Evolutionary conservation across 768 basidiomycete genomes (phyloP), one percentile per base, ranked within the genome.

Genomic region (Auriscalpium microsporum): DNA sequence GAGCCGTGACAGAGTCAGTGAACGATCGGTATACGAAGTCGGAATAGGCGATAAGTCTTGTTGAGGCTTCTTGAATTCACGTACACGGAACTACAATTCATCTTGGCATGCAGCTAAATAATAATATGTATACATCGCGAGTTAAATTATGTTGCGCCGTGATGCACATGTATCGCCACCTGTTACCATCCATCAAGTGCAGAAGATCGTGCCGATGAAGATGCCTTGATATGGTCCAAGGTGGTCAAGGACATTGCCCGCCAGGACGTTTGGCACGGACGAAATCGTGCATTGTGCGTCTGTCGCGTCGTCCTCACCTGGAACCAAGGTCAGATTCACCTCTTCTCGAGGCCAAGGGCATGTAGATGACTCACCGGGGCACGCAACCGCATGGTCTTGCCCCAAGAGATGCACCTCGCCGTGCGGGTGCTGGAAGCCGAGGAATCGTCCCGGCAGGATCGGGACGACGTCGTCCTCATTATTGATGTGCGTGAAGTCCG

Each of bases 201-300:
- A 68, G 58, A 63, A 76, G 33, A 74, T 68, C 4, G 78, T 79
- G 45, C 83, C 83, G 42, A 84, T 77, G 54, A 63, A 71, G 50
- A 82, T 76, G 19, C 81, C 82, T 54, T 82, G 67, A 57, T 76
- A 78, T 7, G 77, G 73, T 57, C 84, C 84, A 48, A 80, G 64
- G 67, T 87, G 86, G 62, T 87, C 63, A 6, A 76, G 49, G 46
- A 80, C 70, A 19, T 40, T 6, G 23, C 55, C 56, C 2, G 40
- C 5, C 1, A 5, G 10, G 50, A 87, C 65, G 60, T 75, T 79
- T 1, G 81, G 80, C 13, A 85, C 84, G 4, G 75, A 72, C 42
- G 64, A 61, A 52, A 80, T 78, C 35, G 76, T 76, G 67, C 86
- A 87, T 53, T 78, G 69, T 11, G 72, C 21, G 53, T 81, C 78